phyloP scores from a whole-genome alignment of 306 rosid species.

The Corylus americana region DNA sequence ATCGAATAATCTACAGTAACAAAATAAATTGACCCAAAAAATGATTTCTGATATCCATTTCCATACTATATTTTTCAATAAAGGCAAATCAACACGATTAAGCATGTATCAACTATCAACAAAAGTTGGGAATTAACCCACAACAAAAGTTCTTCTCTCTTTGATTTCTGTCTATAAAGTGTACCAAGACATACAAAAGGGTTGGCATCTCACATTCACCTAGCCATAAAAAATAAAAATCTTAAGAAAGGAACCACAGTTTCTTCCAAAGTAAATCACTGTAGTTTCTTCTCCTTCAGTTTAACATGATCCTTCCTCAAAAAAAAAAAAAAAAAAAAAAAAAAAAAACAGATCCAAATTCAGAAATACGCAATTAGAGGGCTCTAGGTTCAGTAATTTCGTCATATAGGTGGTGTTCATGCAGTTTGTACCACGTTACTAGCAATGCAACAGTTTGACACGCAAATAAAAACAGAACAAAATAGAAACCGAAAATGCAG shows the following conservation, averaged over 20 bases:
- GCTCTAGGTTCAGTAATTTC: neutral
- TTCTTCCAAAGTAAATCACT: neutral
- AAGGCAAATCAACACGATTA: neutral
- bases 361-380: neutral
- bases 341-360: neutral
- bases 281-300: constrained; percentile 1
- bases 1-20: constrained; percentile 67
- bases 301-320: neutral
- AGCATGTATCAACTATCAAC: neutral
- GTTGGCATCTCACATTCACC: neutral
- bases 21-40: neutral
- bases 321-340: neutral
- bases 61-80: neutral
- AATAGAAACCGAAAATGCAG: neutral
- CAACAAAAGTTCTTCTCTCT: neutral
- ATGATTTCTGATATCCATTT: neutral
- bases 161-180: neutral
- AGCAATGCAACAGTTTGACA: neutral
- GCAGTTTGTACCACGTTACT: neutral
- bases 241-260: neutral
- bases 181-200: neutral
- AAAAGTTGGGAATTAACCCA: neutral
- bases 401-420: constrained; percentile 16
- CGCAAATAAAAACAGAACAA: neutral
- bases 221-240: neutral